Conservation (phyloP, 441 rosid species). For the Pelargonium cotyledonis region DNA sequence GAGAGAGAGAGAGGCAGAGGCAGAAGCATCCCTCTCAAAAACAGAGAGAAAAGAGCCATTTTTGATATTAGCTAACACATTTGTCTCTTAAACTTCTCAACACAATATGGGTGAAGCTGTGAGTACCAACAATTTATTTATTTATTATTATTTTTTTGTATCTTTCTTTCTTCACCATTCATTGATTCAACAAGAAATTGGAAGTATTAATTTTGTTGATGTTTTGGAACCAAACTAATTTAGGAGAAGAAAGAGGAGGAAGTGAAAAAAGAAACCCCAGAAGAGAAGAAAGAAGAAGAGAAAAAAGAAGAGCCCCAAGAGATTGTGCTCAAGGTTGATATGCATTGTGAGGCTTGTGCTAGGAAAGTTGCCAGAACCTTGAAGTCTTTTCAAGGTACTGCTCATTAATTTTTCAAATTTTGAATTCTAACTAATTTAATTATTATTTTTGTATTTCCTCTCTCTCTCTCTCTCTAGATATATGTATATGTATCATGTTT, state of each 20-base stretch:
- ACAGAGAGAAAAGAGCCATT: too few species aligned
- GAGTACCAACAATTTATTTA: too few species aligned
- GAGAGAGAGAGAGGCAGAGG: background rate
- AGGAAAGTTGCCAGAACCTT: slow-evolving; percentile 37
- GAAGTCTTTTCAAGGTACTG: slow-evolving; percentile 41
- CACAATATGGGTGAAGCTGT: too few species aligned
- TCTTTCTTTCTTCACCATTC: background rate
- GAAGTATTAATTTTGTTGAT: background rate
- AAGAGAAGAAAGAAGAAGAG: slow-evolving; percentile 25
- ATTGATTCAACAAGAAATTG: background rate
- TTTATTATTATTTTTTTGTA: too few species aligned
- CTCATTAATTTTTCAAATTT: background rate
- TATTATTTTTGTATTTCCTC: background rate
- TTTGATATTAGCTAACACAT: too few species aligned
- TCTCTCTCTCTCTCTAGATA: background rate
- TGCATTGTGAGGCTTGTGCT: slow-evolving; percentile 54
- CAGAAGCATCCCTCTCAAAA: too few species aligned
- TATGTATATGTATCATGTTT: background rate
- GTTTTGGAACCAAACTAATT: background rate
- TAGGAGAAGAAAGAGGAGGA: slow-evolving; percentile 30
- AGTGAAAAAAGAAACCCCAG: slow-evolving; percentile 9
- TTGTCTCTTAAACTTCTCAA: too few species aligned
- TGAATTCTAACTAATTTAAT: background rate
- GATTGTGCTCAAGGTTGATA: slow-evolving; percentile 48
- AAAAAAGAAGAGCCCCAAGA: slow-evolving; percentile 29